A percentile compares a stretch with the other conserved stretches of the same genome.
phyloP scores from a whole-genome alignment of 2,329 filamentous ascomycete genomes.

The Scedosporium boydii region DNA sequence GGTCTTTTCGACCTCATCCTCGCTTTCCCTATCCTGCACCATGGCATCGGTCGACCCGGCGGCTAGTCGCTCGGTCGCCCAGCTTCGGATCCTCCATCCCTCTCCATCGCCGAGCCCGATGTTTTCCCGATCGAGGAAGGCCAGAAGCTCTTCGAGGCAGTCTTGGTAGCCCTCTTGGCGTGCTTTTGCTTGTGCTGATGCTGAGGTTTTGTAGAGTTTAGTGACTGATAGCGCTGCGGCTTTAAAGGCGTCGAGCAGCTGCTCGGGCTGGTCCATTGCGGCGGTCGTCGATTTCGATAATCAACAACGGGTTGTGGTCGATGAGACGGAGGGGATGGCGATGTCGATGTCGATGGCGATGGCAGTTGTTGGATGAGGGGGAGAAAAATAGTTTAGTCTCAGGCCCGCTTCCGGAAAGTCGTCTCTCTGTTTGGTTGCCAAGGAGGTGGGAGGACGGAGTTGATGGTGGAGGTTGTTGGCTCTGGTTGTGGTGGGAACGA shows the following conservation, averaged over 20 bases:
- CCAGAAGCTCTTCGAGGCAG: conserved; percentile 80
- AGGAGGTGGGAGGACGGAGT: neutral
- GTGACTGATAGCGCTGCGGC: conserved; percentile 88
- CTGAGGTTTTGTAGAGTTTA: conserved; percentile 89
- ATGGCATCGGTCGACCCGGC: conserved; percentile 47
- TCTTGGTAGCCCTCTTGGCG: conserved; percentile 84
- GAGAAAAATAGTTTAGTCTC: no score
- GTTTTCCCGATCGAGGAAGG: conserved; percentile 73
- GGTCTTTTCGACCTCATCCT: conserved; percentile 58
- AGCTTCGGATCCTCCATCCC: conserved; percentile 51
- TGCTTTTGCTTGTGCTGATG: conserved; percentile 64
- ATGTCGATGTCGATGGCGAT: no score
- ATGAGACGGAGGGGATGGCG: neutral
- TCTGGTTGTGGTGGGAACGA: neutral
- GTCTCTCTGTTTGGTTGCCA: neutral
- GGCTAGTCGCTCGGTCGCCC: conserved; percentile 56
- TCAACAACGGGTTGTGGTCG: neutral
- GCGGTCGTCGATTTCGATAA: conserved; percentile 12
- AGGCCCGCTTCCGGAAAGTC: no score
- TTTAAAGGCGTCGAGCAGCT: conserved; percentile 82
- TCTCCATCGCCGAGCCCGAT: conserved; percentile 74
- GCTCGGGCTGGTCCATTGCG: conserved; percentile 38
- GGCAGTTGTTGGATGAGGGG: no score
- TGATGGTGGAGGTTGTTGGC: neutral
- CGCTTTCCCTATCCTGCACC: conserved; percentile 50